Evolutionary conservation across 2,329 filamentous ascomycete species (phyloP).

Genomic region (Parastagonospora avenae): DNA sequence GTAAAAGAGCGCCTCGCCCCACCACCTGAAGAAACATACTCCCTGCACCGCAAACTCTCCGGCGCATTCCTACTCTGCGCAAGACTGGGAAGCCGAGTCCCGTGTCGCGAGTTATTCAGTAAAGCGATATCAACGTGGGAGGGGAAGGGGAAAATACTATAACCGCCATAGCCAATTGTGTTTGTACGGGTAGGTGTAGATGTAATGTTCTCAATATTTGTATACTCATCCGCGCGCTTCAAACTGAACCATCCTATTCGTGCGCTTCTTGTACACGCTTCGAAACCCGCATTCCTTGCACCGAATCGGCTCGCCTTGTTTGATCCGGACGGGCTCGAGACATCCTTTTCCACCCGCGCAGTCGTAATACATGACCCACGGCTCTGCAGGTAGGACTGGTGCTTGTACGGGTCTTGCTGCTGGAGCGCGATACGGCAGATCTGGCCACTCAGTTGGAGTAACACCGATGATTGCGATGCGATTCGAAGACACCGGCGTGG

Average conservation of each 20-base stretch:
- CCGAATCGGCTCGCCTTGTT: slow-evolving; percentile 5
- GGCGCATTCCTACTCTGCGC: slow-evolving; percentile 94
- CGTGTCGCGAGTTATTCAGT: slow-evolving; percentile 79
- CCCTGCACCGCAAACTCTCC: slow-evolving; percentile 90
- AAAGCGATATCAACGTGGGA: slow-evolving; percentile 53
- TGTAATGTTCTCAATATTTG: no score
- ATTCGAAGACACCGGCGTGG: no score
- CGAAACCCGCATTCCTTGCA: slow-evolving; percentile 16
- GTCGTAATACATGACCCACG: not conserved
- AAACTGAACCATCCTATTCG: slow-evolving; percentile 25
- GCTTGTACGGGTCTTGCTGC: not conserved
- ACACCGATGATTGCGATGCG: no score
- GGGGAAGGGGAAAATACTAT: slow-evolving; percentile 20
- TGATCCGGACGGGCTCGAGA: not conserved
- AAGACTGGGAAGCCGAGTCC: slow-evolving; percentile 78
- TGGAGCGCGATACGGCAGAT: not conserved
- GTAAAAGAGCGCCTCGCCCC: slow-evolving; percentile 84
- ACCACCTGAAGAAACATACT: slow-evolving; percentile 97
- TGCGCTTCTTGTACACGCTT: slow-evolving; percentile 16
- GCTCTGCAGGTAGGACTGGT: not conserved
- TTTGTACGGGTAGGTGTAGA: not conserved
- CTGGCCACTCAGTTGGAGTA: not conserved
- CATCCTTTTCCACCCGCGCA: not conserved
- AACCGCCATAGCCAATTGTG: not conserved
- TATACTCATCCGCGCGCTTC: slow-evolving; percentile 13